Evolutionary conservation across 140 eudicot species (phyloP).

Genomic region (Bidens hawaiensis): DNA sequence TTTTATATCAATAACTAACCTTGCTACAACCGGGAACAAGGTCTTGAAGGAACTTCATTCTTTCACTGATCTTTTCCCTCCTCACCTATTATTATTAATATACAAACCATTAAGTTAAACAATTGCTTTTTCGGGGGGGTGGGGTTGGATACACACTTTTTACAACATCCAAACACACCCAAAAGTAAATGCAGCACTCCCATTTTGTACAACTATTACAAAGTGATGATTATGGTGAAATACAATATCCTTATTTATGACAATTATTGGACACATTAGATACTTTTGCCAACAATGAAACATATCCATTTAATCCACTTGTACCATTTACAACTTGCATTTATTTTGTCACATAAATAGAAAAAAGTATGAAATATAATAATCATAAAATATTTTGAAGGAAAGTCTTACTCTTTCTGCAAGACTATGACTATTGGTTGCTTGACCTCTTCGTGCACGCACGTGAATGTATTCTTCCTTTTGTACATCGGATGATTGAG

Average conservation of each 20-base stretch:
- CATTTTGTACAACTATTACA: not conserved
- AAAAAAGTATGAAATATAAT: not conserved
- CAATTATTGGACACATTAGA: not conserved
- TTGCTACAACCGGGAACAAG: conserved; percentile 99
- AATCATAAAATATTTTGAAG: not conserved
- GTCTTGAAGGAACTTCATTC: conserved; percentile 98
- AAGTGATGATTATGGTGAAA: not conserved
- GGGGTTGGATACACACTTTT: not conserved
- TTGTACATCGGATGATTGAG: conserved; percentile 56
- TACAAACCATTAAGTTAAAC: conserved; percentile 3
- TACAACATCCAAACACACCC: not conserved
- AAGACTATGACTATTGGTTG: conserved; percentile 98
- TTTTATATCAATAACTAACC: conserved; percentile 37
- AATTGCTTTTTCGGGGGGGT: not conserved
- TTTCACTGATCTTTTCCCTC: conserved; percentile 96
- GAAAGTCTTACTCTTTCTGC: conserved; percentile 78
- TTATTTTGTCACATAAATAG: not conserved
- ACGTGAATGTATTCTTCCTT: conserved; percentile 88
- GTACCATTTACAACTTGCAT: conserved; percentile 1
- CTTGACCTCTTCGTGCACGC: conserved; percentile 95
- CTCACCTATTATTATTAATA: conserved; percentile 53
- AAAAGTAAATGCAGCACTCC: not conserved
- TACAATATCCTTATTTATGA: not conserved
- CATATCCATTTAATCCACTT: not conserved
- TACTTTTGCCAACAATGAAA: not conserved